A percentile compares a stretch with the other conserved stretches of the same genome.
Evolutionary conservation across 371 early-diverging fungal genomes (phyloP).

Genomic region (Saksenaea vasiformis): DNA sequence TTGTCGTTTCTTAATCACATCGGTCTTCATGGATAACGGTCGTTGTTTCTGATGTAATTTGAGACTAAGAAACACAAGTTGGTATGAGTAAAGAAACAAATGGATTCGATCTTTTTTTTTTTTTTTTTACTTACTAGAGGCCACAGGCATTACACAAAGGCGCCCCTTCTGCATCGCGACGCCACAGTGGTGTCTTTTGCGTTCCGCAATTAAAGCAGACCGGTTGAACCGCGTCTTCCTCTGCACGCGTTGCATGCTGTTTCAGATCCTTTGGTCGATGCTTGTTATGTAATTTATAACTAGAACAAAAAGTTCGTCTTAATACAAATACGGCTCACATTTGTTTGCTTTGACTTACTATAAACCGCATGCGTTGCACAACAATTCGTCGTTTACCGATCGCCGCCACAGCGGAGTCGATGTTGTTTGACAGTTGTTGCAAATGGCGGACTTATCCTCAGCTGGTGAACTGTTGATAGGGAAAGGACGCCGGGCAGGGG

Average conservation of each 20-base stretch:
- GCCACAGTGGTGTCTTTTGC: slow-evolving; percentile 94
- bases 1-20: slow-evolving; percentile 60
- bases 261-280: slow-evolving; percentile 54
- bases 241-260: slow-evolving; percentile 19
- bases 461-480: slow-evolving; percentile 11
- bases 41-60: slow-evolving; percentile 87
- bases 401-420: slow-evolving; percentile 95
- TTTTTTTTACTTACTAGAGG: slow-evolving; percentile 70
- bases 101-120: background rate
- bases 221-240: slow-evolving; percentile 37
- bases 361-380: slow-evolving; percentile 93
- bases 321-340: background rate
- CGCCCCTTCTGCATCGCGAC: slow-evolving; percentile 81
- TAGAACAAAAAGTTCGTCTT: background rate
- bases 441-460: slow-evolving; percentile 30
- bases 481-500: background rate
- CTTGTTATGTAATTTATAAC: slow-evolving; percentile 69
- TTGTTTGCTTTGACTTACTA: slow-evolving; percentile 16
- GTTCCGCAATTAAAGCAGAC: slow-evolving; percentile 89
- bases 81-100: background rate
- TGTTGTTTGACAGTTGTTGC: slow-evolving; percentile 83
- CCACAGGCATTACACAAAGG: slow-evolving; percentile 97
- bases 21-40: slow-evolving; percentile 78
- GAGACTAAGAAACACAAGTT: slow-evolving; percentile 21
- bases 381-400: slow-evolving; percentile 69